Conservation (phyloP, 129 eudicot genomes). For the Apium graveolens region DNA sequence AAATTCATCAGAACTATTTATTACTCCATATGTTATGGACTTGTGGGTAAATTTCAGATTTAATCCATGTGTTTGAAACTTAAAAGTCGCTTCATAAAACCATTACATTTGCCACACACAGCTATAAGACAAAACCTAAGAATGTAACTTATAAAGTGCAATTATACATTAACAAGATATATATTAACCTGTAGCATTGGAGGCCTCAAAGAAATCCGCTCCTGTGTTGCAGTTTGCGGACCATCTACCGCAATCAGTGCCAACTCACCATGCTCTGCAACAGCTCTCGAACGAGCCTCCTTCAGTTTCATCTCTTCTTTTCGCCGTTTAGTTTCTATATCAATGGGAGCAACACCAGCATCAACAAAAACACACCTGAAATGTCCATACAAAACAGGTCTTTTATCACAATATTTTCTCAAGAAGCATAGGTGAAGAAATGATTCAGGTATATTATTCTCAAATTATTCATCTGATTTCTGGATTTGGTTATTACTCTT, state of each 20-base stretch:
- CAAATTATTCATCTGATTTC: background rate
- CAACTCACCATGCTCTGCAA: slow-evolving; percentile 91
- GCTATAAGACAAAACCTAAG: background rate
- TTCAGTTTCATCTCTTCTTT: slow-evolving; percentile 82
- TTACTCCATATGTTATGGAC: background rate
- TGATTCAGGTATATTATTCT: background rate
- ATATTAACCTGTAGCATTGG: slow-evolving; percentile 77
- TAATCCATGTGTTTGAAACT: background rate
- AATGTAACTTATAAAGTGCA: background rate
- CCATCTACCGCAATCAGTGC: slow-evolving; percentile 84
- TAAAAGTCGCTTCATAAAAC: background rate
- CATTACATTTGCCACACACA: background rate
- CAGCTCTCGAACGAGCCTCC: slow-evolving; percentile 76
- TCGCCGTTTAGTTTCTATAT: slow-evolving; percentile 73
- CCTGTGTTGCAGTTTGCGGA: slow-evolving; percentile 61
- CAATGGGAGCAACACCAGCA: slow-evolving; percentile 91
- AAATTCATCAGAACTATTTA: background rate
- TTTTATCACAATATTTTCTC: background rate
- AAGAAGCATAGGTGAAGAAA: background rate
- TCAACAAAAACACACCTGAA: slow-evolving; percentile 89
- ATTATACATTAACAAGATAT: background rate
- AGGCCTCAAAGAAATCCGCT: slow-evolving; percentile 78
- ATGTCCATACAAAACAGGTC: slow-evolving; percentile 13
- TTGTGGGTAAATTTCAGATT: background rate
- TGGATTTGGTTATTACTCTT: background rate